These are phyloP conservation scores for Populus tremula DNA, from an alignment of 345 rosid genomes.

Conservation along the genomic window DNA sequence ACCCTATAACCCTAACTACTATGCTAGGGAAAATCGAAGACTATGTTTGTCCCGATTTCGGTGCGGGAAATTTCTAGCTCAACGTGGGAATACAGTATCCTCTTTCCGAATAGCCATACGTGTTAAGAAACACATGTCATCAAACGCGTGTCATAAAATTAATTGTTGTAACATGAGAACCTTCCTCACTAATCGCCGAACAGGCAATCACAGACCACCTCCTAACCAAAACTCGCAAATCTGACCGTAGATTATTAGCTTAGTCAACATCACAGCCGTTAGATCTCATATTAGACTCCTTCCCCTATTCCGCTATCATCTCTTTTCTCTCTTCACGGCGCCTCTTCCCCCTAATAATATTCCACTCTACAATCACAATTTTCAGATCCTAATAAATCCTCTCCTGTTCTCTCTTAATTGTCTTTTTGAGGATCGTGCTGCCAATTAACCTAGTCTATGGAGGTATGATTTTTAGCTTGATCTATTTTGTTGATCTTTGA, in stretches of 20 bases:
- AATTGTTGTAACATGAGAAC: conserved; percentile 6
- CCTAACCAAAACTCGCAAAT: conserved; percentile 3
- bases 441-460: not conserved
- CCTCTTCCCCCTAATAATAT: not conserved
- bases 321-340: not conserved
- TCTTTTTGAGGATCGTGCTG: not conserved
- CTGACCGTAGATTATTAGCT: conserved; percentile 22
- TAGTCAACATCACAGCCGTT: conserved; percentile 18
- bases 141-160: conserved; percentile 7
- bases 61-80: not conserved
- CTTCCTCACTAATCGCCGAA: not conserved
- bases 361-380: no score
- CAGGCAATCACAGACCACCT: not conserved
- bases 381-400: not conserved
- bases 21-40: no score
- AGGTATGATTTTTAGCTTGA: not conserved
- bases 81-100: not conserved
- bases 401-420: not conserved
- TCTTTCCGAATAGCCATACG: not conserved
- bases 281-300: conserved; percentile 8
- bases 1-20: no score
- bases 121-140: not conserved
- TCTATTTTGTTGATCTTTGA: not conserved
- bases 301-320: not conserved
- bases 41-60: not conserved